These are phyloP conservation scores for Paramarasmius palmivorus DNA, from an alignment of 1,284 basidiomycete species.

Conservation along the genomic window DNA sequence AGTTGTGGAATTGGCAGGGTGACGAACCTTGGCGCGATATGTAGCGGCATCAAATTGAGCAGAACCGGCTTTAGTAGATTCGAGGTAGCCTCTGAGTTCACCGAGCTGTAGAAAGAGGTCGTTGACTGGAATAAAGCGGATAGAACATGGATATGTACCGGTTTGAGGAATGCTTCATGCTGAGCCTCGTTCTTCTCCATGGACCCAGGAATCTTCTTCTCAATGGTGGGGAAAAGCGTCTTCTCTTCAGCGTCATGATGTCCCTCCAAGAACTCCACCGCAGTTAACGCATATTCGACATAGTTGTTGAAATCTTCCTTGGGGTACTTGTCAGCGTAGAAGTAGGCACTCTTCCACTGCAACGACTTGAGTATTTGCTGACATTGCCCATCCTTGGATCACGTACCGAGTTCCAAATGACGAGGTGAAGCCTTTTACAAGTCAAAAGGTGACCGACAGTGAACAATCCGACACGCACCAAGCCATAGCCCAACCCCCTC, in stretches of 20 bases:
- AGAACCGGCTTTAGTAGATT: slow-evolving; percentile 7
- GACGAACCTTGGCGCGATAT: slow-evolving; percentile 14
- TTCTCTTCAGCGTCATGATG: slow-evolving; percentile 20
- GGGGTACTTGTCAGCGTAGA: slow-evolving; percentile 19
- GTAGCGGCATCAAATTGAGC: slow-evolving; percentile 12
- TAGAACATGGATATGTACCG: background rate
- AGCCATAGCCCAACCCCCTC: slow-evolving; percentile 19
- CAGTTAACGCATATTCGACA: slow-evolving; percentile 15
- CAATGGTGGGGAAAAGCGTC: slow-evolving; percentile 15
- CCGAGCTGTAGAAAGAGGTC: slow-evolving; percentile 9
- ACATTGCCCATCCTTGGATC: background rate
- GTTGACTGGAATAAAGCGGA: background rate
- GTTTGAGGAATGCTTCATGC: slow-evolving; percentile 18
- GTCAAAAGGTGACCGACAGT: background rate
- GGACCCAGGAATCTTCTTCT: slow-evolving; percentile 15
- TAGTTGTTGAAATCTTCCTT: slow-evolving; percentile 19
- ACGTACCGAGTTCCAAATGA: slow-evolving; percentile 19
- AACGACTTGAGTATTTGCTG: background rate
- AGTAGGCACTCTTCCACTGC: slow-evolving; percentile 21
- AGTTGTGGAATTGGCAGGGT: background rate
- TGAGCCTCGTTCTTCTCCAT: slow-evolving; percentile 20
- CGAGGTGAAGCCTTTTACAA: slow-evolving; percentile 18
- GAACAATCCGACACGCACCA: slow-evolving; percentile 11
- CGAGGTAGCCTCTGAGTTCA: slow-evolving; percentile 16
- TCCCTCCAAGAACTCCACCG: slow-evolving; percentile 15